Conservation (phyloP, 306 rosid species). For the Quercus parvula region DNA sequence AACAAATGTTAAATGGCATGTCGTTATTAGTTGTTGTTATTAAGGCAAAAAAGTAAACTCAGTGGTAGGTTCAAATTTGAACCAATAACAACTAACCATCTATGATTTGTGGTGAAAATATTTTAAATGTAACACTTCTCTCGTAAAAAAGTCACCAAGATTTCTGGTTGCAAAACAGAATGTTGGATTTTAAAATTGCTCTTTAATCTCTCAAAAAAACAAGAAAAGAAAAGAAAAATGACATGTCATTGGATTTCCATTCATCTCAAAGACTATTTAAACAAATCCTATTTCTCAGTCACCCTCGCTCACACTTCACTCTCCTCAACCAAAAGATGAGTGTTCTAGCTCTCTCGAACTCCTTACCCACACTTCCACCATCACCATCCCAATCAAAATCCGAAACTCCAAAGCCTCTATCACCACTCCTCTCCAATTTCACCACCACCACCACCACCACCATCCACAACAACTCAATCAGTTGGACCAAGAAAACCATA, state of each 20-base stretch:
- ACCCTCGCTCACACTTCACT: too few relatives aligned
- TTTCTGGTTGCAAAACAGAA: too few relatives aligned
- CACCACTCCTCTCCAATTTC: slow-evolving; percentile 10
- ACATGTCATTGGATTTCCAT: too few relatives aligned
- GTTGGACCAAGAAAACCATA: slow-evolving; percentile 31
- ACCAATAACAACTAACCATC: rapidly evolving
- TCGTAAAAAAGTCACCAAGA: too few relatives aligned
- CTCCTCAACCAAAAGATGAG: slow-evolving; percentile 20
- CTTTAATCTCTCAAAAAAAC: too few relatives aligned
- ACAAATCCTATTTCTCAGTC: too few relatives aligned
- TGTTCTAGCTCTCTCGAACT: slow-evolving; percentile 22
- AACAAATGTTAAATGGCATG: rapidly evolving
- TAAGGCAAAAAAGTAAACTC: rapidly evolving
- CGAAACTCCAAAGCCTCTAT: slow-evolving; percentile 4
- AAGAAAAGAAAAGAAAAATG: too few relatives aligned
- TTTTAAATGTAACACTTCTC: rapidly evolving
- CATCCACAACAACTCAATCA: background rate
- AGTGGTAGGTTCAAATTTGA: too few relatives aligned
- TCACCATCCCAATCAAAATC: background rate
- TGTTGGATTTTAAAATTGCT: too few relatives aligned
- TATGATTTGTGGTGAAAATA: rapidly evolving
- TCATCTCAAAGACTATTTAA: too few relatives aligned
- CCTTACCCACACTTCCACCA: slow-evolving; percentile 2
- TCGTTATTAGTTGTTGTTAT: rapidly evolving
- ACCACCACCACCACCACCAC: background rate